Conservation (phyloP, 1,284 basidiomycete species). For the Cerrena zonata region DNA sequence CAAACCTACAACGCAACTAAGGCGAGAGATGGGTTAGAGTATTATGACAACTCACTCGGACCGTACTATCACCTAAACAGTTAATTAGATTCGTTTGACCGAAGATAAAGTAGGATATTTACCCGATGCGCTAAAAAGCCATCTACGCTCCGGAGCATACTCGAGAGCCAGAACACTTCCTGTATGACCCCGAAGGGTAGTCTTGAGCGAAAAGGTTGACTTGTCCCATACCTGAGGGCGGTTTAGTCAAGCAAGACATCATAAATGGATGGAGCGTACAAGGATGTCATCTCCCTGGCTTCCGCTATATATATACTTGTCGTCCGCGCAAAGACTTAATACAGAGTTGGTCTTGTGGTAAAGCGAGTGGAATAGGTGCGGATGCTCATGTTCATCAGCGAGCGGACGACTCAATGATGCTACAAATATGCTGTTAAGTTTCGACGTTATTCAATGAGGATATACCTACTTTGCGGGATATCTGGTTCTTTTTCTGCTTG, state of each 20-base stretch:
- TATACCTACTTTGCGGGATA: too few relatives aligned
- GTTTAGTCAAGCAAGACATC: slow-evolving; percentile 2
- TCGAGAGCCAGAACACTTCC: slow-evolving; percentile 82
- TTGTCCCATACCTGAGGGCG: slow-evolving; percentile 77
- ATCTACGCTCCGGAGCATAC: slow-evolving; percentile 68
- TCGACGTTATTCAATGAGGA: too few relatives aligned
- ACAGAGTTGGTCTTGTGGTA: slow-evolving; percentile 65
- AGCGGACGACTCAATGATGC: slow-evolving; percentile 23
- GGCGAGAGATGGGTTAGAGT: too few relatives aligned
- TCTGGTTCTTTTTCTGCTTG: too few relatives aligned
- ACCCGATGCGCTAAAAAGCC: slow-evolving; percentile 85
- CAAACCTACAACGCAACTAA: slow-evolving; percentile 59
- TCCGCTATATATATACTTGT: slow-evolving; percentile 75
- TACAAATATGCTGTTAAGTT: too few relatives aligned
- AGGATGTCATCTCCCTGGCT: slow-evolving; percentile 75
- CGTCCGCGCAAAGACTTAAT: slow-evolving; percentile 70
- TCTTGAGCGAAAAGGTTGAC: slow-evolving; percentile 59
- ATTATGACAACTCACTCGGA: slow-evolving; percentile 62
- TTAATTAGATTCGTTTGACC: slow-evolving; percentile 7
- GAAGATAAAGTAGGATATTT: slow-evolving; percentile 16
- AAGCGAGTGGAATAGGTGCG: slow-evolving; percentile 56
- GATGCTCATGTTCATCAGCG: slow-evolving; percentile 15
- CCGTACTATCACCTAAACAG: slow-evolving; percentile 73
- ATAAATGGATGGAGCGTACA: slow-evolving; percentile 36
- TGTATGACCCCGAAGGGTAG: slow-evolving; percentile 78